Evolutionary conservation across 495 filamentous ascomycete species (phyloP), one percentile per base, ranked within the genome.

Genomic region (Xylaria castorea): DNA sequence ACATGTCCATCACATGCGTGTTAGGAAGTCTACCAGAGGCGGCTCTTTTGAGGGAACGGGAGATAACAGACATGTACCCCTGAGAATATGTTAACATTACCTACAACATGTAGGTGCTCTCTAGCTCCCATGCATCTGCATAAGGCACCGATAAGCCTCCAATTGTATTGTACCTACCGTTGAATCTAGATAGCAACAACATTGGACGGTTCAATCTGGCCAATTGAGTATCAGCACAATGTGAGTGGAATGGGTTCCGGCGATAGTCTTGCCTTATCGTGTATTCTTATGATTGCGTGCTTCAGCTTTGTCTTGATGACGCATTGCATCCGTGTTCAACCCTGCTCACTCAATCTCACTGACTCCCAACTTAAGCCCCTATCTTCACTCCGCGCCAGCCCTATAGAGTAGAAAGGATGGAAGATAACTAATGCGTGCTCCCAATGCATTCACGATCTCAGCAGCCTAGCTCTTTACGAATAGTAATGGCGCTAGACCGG

Each of bases 61-160:
- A 57, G 16, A 22, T 22, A 61, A 61, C 32, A 38, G 32, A 27
- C 53, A 25, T 20, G 27, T 32, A 5, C 27, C n/a, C n/a, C n/a
- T n/a, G n/a, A n/a, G n/a, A n/a, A n/a, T n/a, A n/a, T n/a, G n/a
- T n/a, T n/a, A n/a, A n/a, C n/a, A n/a, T n/a, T n/a, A n/a, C n/a
- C n/a, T n/a, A n/a, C n/a, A n/a, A n/a, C 42, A 89, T 89, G 67
- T 78, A 80, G 0, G 73, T 81, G 5, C 64, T 87, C 53, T 82
- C 83, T 66, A 48, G 44, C 18, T 48, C 44, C 44, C 44, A 20
- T 20, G 46, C 2, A 8, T 50, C 20, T n/a, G 46, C 46, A 50
- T 50, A 50, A 50, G 20, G 46, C 20, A n/a, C 46, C 25, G 25
- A 55, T 27, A 30, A 9, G 51, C 14, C 51, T 55, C 51, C 51